These are phyloP conservation scores for Metarhizium humberi DNA, from an alignment of 2,329 filamentous ascomycete species.

Conservation along the genomic window DNA sequence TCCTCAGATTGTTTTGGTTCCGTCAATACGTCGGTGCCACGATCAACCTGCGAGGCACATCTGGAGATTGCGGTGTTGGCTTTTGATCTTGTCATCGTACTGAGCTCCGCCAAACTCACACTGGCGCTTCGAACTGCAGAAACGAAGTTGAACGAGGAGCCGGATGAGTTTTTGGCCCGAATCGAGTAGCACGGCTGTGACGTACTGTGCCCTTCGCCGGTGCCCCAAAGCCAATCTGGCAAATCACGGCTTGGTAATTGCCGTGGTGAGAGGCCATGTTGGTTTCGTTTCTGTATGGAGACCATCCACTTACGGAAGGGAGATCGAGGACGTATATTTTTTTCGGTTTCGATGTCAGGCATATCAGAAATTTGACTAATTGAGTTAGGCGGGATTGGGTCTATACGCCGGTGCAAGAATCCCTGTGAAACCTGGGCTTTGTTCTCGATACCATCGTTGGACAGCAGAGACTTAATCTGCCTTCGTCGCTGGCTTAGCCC, in stretches of 20 bases:
- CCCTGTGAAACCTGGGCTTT: neutral
- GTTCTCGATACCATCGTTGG: conserved; percentile 11
- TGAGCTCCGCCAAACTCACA: conserved; percentile 65
- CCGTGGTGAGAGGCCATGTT: conserved; percentile 20
- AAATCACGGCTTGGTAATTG: conserved; percentile 4
- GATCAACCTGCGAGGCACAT: conserved; percentile 49
- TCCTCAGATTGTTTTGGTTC: conserved; percentile 56
- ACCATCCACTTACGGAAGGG: conserved; percentile 69
- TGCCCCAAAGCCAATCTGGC: neutral
- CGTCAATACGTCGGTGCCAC: conserved; percentile 53
- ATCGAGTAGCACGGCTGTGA: conserved; percentile 2
- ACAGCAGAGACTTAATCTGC: conserved; percentile 10
- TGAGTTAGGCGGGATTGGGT: neutral
- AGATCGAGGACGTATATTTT: conserved; percentile 9
- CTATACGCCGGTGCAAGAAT: neutral
- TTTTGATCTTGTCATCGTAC: conserved; percentile 54
- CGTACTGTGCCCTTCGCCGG: neutral
- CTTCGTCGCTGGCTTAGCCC: neutral
- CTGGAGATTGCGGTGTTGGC: conserved; percentile 40
- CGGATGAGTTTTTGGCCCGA: conserved; percentile 38
- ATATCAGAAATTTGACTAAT: neutral
- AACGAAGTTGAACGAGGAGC: conserved; percentile 70
- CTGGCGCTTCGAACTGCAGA: conserved; percentile 75
- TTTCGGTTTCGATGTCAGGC: neutral
- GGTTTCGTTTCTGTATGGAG: conserved; percentile 52